A percentile compares a stretch with the other conserved stretches of the same genome.
Conservation (phyloP, 2,329 filamentous ascomycete species). For the Talaromyces rugulosus region DNA sequence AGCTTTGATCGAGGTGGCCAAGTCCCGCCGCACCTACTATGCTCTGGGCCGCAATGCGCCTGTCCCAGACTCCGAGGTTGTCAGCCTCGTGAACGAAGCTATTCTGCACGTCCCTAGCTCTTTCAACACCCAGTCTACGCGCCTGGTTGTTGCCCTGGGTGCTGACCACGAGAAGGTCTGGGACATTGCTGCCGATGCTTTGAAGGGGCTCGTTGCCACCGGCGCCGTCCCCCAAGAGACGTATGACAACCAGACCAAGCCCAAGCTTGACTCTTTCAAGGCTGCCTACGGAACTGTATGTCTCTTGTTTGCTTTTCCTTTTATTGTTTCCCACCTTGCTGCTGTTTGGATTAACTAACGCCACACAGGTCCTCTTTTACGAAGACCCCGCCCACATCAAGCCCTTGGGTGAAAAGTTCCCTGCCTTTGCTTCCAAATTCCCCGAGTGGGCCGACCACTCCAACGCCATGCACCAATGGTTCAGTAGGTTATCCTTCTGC, state of each 20-base stretch:
- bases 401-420: constrained; percentile 63
- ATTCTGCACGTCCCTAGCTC: constrained; percentile 69
- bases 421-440: constrained; percentile 76
- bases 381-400: constrained; percentile 68
- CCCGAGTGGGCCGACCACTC: constrained; percentile 71
- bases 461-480: constrained; percentile 76
- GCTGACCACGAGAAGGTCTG: constrained; percentile 84
- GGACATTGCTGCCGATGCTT: constrained; percentile 63
- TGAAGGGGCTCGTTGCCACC: constrained; percentile 65
- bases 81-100: constrained; percentile 39
- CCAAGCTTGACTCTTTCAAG: constrained; percentile 58
- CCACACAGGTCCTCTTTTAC: constrained; percentile 68
- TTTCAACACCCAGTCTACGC: constrained; percentile 86
- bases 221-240: constrained; percentile 44
- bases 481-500: constrained; percentile 35
- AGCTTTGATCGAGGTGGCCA: constrained; percentile 27
- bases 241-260: constrained; percentile 49
- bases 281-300: constrained; percentile 70
- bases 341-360: neutral
- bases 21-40: constrained; percentile 35
- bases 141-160: constrained; percentile 72
- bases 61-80: constrained; percentile 32
- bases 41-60: constrained; percentile 30
- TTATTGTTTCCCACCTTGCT: neutral
- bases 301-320: constrained; percentile 16